Conservation (phyloP, 345 rosid genomes). For the Jatropha curcas region DNA sequence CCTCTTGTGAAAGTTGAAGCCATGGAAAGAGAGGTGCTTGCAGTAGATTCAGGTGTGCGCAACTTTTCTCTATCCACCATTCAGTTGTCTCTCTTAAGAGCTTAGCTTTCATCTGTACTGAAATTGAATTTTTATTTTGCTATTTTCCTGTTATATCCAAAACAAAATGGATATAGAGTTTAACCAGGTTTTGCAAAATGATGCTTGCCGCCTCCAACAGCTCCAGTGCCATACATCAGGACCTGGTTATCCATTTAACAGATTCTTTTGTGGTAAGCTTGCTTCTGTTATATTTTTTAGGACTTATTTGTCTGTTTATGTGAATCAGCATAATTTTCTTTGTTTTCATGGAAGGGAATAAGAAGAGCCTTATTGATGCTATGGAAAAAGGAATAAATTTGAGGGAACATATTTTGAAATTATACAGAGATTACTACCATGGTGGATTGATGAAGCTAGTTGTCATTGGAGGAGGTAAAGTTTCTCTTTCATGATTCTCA, state of each 20-base stretch:
- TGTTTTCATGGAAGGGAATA: constrained; percentile 64
- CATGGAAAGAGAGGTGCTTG: constrained; percentile 95
- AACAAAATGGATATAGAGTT: constrained; percentile 59
- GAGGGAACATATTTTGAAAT: constrained; percentile 64
- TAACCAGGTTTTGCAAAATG: constrained; percentile 92
- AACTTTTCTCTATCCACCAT: constrained; percentile 12
- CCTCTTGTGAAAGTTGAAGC: constrained; percentile 93
- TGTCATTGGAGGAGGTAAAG: constrained; percentile 94
- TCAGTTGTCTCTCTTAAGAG: constrained; percentile 4
- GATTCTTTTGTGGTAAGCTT: constrained; percentile 86
- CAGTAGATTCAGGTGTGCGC: constrained; percentile 87
- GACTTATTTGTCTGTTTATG: constrained; percentile 17
- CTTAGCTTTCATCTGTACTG: not conserved
- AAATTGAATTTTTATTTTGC: constrained; percentile 10
- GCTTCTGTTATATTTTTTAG: constrained; percentile 23
- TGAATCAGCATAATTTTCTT: constrained; percentile 17
- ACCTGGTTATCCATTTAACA: constrained; percentile 69
- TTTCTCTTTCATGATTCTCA: constrained; percentile 16
- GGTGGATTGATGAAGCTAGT: constrained; percentile 95
- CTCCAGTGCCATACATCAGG: constrained; percentile 85
- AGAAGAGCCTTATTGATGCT: constrained; percentile 89
- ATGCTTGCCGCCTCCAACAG: constrained; percentile 91
- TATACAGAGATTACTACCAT: constrained; percentile 69
- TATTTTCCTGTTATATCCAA: constrained; percentile 15
- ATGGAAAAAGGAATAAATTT: constrained; percentile 81